Percentiles rank a stretch among this genome's conserved stretches.
phyloP scores from a whole-genome alignment of 1,284 basidiomycete genomes.

The Phellopilus nigrolimitatus region DNA sequence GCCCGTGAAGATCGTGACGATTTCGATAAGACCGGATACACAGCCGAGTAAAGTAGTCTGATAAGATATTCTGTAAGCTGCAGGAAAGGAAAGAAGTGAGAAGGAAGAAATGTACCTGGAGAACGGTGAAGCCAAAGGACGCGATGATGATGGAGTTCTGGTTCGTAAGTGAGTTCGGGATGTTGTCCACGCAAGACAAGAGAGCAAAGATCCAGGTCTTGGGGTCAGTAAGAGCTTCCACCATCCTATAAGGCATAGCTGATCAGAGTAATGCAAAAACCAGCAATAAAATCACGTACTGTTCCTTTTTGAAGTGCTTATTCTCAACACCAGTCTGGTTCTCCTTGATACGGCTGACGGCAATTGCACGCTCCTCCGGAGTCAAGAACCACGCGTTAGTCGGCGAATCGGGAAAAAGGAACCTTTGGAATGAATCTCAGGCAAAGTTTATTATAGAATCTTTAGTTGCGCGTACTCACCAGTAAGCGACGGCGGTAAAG shows the following conservation, averaged over 20 bases:
- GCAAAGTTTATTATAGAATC: neutral
- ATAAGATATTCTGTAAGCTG: too few species aligned
- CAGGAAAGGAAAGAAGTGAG: too few species aligned
- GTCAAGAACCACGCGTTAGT: constrained; percentile 70
- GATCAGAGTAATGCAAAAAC: neutral
- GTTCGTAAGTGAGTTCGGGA: constrained; percentile 70
- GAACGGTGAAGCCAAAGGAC: constrained; percentile 59
- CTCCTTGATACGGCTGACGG: constrained; percentile 64
- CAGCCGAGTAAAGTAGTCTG: constrained; percentile 69
- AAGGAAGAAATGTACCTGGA: too few species aligned
- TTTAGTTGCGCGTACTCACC: constrained; percentile 32
- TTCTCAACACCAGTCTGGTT: constrained; percentile 74
- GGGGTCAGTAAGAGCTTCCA: constrained; percentile 61
- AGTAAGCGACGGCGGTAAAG: constrained; percentile 48
- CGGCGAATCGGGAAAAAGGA: constrained; percentile 67
- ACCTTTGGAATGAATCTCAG: constrained; percentile 35
- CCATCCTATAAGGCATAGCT: constrained; percentile 41
- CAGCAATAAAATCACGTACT: constrained; percentile 38
- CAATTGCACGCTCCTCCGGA: constrained; percentile 51
- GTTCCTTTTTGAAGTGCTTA: constrained; percentile 70
- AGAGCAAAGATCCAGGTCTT: constrained; percentile 70
- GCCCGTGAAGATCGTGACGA: constrained; percentile 57
- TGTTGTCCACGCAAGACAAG: constrained; percentile 56
- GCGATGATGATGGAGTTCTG: constrained; percentile 64
- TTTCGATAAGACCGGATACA: constrained; percentile 40